Percentiles rank a stretch among this genome's conserved stretches.
Evolutionary conservation across 1,284 basidiomycete species (phyloP).

Genomic region (Cystobasidium sp.): DNA sequence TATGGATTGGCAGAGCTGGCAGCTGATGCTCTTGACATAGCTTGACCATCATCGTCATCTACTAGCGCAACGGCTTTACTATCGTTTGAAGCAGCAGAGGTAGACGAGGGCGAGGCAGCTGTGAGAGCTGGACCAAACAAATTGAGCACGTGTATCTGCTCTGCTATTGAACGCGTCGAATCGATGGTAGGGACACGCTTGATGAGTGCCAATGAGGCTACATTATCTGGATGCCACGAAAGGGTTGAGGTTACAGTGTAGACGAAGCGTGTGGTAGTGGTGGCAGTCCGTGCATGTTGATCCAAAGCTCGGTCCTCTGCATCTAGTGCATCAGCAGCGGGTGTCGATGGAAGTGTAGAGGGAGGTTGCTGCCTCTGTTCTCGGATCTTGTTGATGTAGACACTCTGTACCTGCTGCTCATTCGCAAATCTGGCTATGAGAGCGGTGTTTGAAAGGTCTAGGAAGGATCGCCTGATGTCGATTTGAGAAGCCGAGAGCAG

Average conservation of each 20-base stretch:
- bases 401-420: conserved; percentile 33
- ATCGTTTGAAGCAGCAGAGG: conserved; percentile 46
- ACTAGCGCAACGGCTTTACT: not conserved
- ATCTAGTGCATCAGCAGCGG: not conserved
- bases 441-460: not conserved
- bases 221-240: conserved; percentile 76
- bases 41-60: conserved; percentile 37
- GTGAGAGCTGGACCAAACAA: conserved; percentile 72
- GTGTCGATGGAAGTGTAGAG: not conserved
- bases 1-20: conserved; percentile 70
- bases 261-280: conserved; percentile 15
- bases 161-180: conserved; percentile 73
- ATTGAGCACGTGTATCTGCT: conserved; percentile 89
- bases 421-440: conserved; percentile 32
- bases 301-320: conserved; percentile 8
- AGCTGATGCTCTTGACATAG: conserved; percentile 40
- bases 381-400: conserved; percentile 44
- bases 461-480: conserved; percentile 26
- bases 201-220: conserved; percentile 89
- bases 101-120: conserved; percentile 44
- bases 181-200: conserved; percentile 86
- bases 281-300: not conserved
- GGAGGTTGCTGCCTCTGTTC: not conserved
- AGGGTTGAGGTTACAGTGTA: conserved; percentile 31
- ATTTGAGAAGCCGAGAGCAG: conserved; percentile 26